A percentile compares a stretch with the other conserved stretches of the same genome.
Evolutionary conservation across 2,329 filamentous ascomycete species (phyloP).

Genomic region (Colletotrichum destructivum): DNA sequence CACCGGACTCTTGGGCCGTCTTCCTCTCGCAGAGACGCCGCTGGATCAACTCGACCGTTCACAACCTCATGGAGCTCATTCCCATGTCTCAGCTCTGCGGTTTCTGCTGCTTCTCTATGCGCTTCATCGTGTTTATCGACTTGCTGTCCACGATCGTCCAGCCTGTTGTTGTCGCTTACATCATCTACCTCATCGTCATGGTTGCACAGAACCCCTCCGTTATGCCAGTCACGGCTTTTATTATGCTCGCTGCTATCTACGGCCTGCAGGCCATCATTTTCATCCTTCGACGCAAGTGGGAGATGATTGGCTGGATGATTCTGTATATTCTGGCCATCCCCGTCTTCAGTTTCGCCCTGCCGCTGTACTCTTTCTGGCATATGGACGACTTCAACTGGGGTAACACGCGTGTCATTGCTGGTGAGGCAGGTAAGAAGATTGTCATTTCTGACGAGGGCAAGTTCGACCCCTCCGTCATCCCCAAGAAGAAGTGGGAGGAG

Average conservation of each 20-base stretch:
- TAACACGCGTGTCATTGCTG: conserved; percentile 96
- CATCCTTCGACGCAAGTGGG: conserved; percentile 96
- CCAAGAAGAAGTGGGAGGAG: conserved; percentile 99
- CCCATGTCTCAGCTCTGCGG: conserved; percentile 94
- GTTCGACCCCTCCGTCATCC: conserved; percentile 93
- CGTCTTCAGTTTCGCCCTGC: conserved; percentile 90
- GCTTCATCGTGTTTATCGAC: conserved; percentile 96
- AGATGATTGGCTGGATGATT: conserved; percentile 99
- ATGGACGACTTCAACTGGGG: conserved; percentile 99
- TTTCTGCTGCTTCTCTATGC: conserved; percentile 99
- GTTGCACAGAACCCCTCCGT: conserved; percentile 73
- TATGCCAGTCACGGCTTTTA: conserved; percentile 88
- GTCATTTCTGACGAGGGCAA: conserved; percentile 98
- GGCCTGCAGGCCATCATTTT: conserved; percentile 98
- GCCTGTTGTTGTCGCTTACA: conserved; percentile 91
- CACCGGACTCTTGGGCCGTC: conserved; percentile 92
- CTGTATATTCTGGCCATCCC: conserved; percentile 93
- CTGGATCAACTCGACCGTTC: conserved; percentile 99
- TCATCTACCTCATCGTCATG: conserved; percentile 88
- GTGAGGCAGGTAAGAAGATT: conserved; percentile 92
- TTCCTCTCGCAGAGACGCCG: conserved; percentile 98
- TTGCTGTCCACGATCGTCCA: conserved; percentile 92
- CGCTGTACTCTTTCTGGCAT: conserved; percentile 97
- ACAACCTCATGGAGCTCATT: conserved; percentile 97
- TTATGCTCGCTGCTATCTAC: conserved; percentile 95